Conservation (phyloP, 2,329 filamentous ascomycete species). For the Iodosphaeria phyllophila region DNA sequence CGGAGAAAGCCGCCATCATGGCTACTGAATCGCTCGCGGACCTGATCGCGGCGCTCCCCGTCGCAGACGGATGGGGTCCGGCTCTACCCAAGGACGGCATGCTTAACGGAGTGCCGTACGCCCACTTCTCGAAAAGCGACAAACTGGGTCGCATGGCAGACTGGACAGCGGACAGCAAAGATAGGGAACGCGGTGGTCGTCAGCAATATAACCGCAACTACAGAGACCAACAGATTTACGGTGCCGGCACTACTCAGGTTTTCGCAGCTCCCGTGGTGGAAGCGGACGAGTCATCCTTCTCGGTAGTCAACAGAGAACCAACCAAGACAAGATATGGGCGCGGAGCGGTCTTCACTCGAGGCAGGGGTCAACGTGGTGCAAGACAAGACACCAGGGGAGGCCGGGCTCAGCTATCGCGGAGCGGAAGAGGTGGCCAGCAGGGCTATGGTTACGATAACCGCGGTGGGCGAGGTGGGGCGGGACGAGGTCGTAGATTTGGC, state of each 20-base stretch:
- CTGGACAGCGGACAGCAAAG: constrained; percentile 87
- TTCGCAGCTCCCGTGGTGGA: constrained; percentile 87
- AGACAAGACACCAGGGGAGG: constrained; percentile 43
- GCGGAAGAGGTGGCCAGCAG: constrained; percentile 46
- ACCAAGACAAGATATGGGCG: constrained; percentile 76
- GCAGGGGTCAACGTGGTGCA: constrained; percentile 61
- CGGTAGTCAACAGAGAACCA: constrained; percentile 87
- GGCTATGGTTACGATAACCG: constrained; percentile 53
- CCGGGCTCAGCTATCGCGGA: constrained; percentile 47
- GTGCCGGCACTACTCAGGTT: constrained; percentile 65
- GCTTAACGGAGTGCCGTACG: constrained; percentile 87
- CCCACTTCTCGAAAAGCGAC: constrained; percentile 95
- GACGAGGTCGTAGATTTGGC: constrained; percentile 75
- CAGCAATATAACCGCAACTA: constrained; percentile 86
- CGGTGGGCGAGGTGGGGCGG: constrained; percentile 48
- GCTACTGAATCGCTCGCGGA: constrained; percentile 21
- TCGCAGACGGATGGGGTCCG: constrained; percentile 76
- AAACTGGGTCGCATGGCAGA: constrained; percentile 98
- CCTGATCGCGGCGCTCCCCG: constrained; percentile 53
- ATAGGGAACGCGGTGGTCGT: constrained; percentile 58
- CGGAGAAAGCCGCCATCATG: constrained; percentile 9
- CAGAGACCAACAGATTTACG: constrained; percentile 94
- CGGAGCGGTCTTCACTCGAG: constrained; percentile 76
- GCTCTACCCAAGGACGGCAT: constrained; percentile 68
- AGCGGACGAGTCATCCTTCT: constrained; percentile 84